Percentiles rank a stretch among this genome's conserved stretches.
Evolutionary conservation across 441 rosid genomes (phyloP).

Genomic region (Populus hybrid): DNA sequence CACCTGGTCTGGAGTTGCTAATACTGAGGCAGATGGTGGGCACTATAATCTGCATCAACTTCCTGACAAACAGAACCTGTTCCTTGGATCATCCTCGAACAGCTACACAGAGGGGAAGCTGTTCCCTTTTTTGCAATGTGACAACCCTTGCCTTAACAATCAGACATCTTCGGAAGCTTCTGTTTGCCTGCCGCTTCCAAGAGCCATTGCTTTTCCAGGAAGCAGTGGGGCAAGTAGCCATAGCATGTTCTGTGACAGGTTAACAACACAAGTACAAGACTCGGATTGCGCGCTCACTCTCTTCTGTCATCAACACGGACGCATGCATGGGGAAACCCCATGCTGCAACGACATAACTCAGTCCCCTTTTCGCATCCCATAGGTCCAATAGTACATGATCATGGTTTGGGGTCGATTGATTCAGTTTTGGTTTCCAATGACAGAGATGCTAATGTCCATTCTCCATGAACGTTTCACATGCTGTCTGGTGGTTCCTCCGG

Average conservation of each 20-base stretch:
- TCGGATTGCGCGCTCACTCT: conserved; percentile 94
- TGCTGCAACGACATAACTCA: conserved; percentile 33
- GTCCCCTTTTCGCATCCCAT: conserved; percentile 31
- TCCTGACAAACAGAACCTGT: conserved; percentile 31
- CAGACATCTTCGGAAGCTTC: conserved; percentile 35
- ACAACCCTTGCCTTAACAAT: conserved; percentile 21
- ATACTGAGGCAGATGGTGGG: conserved; percentile 28
- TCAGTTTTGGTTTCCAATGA: conserved; percentile 42
- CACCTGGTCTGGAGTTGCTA: conserved; percentile 44
- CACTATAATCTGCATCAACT: conserved; percentile 31
- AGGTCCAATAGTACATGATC: conserved; percentile 21
- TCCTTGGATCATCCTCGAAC: conserved; percentile 47
- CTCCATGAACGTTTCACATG: conserved; percentile 41
- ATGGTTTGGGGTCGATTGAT: conserved; percentile 29
- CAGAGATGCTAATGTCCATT: conserved; percentile 30
- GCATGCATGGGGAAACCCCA: conserved; percentile 35
- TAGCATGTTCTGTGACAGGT: conserved; percentile 44
- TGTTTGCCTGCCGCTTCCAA: conserved; percentile 35
- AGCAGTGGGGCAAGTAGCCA: conserved; percentile 25
- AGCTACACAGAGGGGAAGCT: conserved; percentile 41
- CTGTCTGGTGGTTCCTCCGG: conserved; percentile 40
- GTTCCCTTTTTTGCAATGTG: conserved; percentile 51
- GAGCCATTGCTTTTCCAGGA: conserved; percentile 25
- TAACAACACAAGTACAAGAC: conserved; percentile 33
- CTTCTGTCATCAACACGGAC: conserved; percentile 75